Evolutionary conservation across 768 basidiomycete species (phyloP).

Genomic region (Leccinellum albellum): DNA sequence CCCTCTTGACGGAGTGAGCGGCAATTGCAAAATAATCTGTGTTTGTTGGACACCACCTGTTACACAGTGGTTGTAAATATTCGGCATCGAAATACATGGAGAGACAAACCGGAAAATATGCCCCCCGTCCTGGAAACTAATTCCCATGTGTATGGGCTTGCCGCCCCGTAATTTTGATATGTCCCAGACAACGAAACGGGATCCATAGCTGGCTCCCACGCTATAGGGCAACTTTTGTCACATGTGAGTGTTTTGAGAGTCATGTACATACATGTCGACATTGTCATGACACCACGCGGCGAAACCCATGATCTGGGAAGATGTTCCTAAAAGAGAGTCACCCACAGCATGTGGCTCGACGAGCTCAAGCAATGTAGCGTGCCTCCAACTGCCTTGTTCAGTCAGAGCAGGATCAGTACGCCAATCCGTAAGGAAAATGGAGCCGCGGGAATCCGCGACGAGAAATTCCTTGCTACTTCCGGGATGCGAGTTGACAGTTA

Average conservation of each 20-base stretch:
- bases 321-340: constrained; percentile 44
- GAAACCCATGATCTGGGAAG: constrained; percentile 50
- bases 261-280: constrained; percentile 62
- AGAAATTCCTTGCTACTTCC: constrained; percentile 74
- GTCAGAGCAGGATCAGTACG: constrained; percentile 59
- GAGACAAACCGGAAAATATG: constrained; percentile 57
- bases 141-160: constrained; percentile 59
- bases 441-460: constrained; percentile 71
- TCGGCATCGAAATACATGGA: not conserved
- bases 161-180: constrained; percentile 68
- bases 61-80: constrained; percentile 1
- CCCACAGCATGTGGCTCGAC: constrained; percentile 65
- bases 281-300: constrained; percentile 71
- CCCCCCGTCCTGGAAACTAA: constrained; percentile 64
- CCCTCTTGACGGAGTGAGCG: constrained; percentile 51
- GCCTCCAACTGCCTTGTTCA: constrained; percentile 53
- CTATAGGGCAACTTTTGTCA: constrained; percentile 33
- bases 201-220: constrained; percentile 70
- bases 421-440: constrained; percentile 81
- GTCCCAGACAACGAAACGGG: constrained; percentile 77
- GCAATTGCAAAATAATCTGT: constrained; percentile 79
- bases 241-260: not conserved
- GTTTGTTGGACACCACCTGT: constrained; percentile 74
- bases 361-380: constrained; percentile 66
- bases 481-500: constrained; percentile 65